Evolutionary conservation across 2,329 filamentous ascomycete species (phyloP).

Genomic region (Cyphellophora attinorum): DNA sequence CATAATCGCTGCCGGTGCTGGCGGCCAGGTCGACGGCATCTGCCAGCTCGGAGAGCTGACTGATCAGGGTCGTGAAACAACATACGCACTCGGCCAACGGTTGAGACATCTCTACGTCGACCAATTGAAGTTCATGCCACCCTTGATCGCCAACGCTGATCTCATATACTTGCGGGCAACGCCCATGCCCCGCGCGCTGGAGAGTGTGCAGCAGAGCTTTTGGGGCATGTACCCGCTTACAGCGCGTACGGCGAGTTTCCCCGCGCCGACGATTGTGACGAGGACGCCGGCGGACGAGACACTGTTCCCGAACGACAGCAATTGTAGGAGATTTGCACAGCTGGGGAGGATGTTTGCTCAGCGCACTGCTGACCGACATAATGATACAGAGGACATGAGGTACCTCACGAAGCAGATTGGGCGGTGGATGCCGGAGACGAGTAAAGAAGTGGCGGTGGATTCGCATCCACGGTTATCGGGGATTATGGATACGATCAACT

Average conservation of each 20-base stretch:
- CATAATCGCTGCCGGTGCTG: constrained; percentile 56
- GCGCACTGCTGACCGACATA: constrained; percentile 63
- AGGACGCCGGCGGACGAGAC: constrained; percentile 63
- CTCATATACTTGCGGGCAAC: constrained; percentile 66
- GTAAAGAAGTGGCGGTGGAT: constrained; percentile 67
- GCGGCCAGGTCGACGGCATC: constrained; percentile 64
- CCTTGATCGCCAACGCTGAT: constrained; percentile 44
- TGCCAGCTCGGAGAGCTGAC: constrained; percentile 58
- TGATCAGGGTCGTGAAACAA: constrained; percentile 63
- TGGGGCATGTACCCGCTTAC: constrained; percentile 61
- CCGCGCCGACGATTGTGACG: constrained; percentile 55
- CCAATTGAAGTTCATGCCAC: constrained; percentile 62
- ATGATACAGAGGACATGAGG: constrained; percentile 67
- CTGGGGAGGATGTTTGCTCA: constrained; percentile 63
- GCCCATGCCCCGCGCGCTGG: constrained; percentile 64
- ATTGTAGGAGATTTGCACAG: constrained; percentile 62
- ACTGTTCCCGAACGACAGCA: constrained; percentile 67
- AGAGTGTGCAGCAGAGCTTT: constrained; percentile 68
- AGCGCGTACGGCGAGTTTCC: constrained; percentile 42
- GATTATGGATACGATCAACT: constrained; percentile 90
- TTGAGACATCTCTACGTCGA: constrained; percentile 65
- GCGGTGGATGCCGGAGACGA: constrained; percentile 73
- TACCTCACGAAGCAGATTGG: constrained; percentile 69
- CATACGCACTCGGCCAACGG: constrained; percentile 57
- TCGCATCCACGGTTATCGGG: constrained; percentile 74